phyloP scores from a whole-genome alignment of 768 basidiomycete species.

The Auriscalpium orientale region DNA sequence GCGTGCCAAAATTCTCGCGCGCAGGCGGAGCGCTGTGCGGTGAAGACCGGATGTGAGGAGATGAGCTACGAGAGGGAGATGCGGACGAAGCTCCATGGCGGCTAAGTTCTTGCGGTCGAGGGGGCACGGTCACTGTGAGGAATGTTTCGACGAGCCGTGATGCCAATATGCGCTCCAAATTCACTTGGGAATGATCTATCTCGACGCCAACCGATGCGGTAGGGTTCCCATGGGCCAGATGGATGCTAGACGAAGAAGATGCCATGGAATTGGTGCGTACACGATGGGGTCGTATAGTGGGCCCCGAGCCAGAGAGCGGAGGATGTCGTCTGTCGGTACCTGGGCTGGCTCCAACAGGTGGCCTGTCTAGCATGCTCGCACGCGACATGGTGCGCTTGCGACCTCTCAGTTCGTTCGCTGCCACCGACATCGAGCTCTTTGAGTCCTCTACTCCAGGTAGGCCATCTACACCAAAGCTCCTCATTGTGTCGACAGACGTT shows the following conservation, averaged over 20 bases:
- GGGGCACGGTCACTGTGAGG: slow-evolving; percentile 44
- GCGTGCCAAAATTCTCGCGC: neutral
- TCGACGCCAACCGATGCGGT: too few relatives aligned
- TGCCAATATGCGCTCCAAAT: slow-evolving; percentile 60
- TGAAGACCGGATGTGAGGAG: neutral
- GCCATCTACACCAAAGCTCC: slow-evolving; percentile 39
- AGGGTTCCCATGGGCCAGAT: slow-evolving; percentile 2
- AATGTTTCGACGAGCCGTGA: slow-evolving; percentile 78
- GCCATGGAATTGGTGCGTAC: slow-evolving; percentile 6
- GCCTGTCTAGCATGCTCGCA: slow-evolving; percentile 18
- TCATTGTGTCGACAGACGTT: slow-evolving; percentile 44
- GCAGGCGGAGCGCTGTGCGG: neutral
- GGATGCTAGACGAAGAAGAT: slow-evolving; percentile 3
- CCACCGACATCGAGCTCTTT: slow-evolving; percentile 22
- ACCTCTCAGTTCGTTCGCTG: slow-evolving; percentile 25
- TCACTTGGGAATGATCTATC: slow-evolving; percentile 47
- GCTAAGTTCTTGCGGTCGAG: neutral
- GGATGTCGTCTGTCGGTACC: slow-evolving; percentile 3
- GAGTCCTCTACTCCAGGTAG: slow-evolving; percentile 21
- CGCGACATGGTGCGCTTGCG: slow-evolving; percentile 31
- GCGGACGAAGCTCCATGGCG: neutral
- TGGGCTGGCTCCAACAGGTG: neutral
- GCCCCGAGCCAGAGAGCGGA: slow-evolving; percentile 4
- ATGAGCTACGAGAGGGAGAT: neutral
- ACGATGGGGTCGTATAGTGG: neutral